Base-by-base conservation (phyloP, 2,329 filamentous ascomycete species). In the Fusarium aywerte region DNA sequence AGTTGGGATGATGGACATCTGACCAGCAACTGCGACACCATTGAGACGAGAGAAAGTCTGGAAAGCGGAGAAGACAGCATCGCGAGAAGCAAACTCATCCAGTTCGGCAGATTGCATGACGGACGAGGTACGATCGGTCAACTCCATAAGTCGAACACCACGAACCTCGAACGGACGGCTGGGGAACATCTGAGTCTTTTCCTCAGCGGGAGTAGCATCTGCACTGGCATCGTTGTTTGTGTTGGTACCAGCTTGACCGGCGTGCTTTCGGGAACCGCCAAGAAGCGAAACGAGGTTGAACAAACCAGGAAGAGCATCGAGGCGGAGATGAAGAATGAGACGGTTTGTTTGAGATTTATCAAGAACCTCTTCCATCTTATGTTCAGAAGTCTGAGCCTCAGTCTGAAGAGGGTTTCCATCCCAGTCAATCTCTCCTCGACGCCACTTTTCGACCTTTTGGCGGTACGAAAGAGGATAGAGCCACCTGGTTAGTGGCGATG, bases 31-130 rank as follows among this genome's bases (percentile, higher is more conserved):
- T 1, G 92, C 89, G 2, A 97, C 85, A 65, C 94, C 92, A 74
- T 96, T 89, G 38, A 97, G 87, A 65, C 91, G 90, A 2, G 92
- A 93, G 70, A 97, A 94, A 0, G 93, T 92, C 45, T 92, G 88
- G 84, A 97, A 97, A 1, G 92, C 92, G 75, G 97, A 97, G 54
- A 97, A 88, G 5, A 98, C 90, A 0, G 95, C 93, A 73, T 98
- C 95, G 72, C 87, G 85, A 8, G 86, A 83, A 25, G 87, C 86
- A 62, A 89, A 85, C 47, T 96, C 92, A 36, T 93, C 90, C 4
- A 90, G 84, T 74, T 96, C 93, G 0, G 93, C 90, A 12, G 97
- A 92, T 71, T 92, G 90, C 95, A 98, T 98, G 71, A 97, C 95
- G 18, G 93, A 94, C 1, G 95, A 97, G 39, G 92, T 91, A 84